Evolutionary conservation across 192 early-diverging fungal genomes (phyloP), one percentile per base, ranked within the genome.

Genomic region (Funneliformis mosseae): DNA sequence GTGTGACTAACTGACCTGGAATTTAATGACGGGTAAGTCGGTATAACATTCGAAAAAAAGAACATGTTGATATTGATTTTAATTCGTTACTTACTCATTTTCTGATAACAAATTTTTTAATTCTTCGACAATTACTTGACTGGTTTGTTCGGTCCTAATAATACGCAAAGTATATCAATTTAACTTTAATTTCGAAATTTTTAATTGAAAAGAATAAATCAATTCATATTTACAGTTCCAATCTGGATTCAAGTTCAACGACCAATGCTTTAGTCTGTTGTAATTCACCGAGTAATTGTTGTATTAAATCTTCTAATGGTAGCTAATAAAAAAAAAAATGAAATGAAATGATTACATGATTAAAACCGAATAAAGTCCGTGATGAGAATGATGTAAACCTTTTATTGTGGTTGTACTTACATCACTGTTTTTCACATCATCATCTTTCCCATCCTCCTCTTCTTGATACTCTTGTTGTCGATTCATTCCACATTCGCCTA

Each of bases 101-200:
- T 68, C 66, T 12, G 25, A 12, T 68, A 68, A 33, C 27, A 73
- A 73, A 21, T 46, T 7, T 46, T 73, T 73, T 48, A 73, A 73
- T 46, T 73, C 71, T 39, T 21, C 33, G 5, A 70, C 27, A 42
- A 70, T 38, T 18, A 42, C 23, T n/a, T 73, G 71, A 28, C 71
- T 73, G 18, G 71, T 73, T 48, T 48, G 71, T 46, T 73, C 71
- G 38, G 45, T 73, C 11, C 71, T 73, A 48, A 39, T 18, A 33
- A 38, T 11, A 45, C 9, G 43, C 6, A 63, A 67, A 38, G n/a
- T 38, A 43, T 18, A 45, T 46, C 9, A 21, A 72, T 45, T 21
- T 72, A 23, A 42, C 3, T 21, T 28, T 70, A 42, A 42, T 21
- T 2, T 5, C 18, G 43, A 18, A 55, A 45, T 21, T 39, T 18